Percentiles rank a stretch among this genome's conserved stretches.
Evolutionary conservation across 2,329 filamentous ascomycete species (phyloP).

Genomic region (Neonectria faginata): DNA sequence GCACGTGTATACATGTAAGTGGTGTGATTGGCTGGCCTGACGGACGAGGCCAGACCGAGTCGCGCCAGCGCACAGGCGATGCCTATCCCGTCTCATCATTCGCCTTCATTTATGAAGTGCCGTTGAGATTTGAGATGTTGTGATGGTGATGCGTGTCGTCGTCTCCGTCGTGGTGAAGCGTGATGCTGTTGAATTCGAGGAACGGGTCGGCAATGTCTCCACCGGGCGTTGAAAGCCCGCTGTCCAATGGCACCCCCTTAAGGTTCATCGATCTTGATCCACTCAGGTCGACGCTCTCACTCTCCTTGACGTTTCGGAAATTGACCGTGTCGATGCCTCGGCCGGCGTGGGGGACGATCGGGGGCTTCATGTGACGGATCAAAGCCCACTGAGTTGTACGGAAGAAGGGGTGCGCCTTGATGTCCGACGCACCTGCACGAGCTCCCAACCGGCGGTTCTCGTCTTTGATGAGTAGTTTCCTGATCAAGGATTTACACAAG

Average conservation of each 20-base stretch:
- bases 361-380: conserved; percentile 96
- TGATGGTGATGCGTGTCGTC: conserved; percentile 59
- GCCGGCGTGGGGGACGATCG: conserved; percentile 92
- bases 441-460: conserved; percentile 94
- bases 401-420: conserved; percentile 97
- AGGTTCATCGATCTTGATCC: conserved; percentile 65
- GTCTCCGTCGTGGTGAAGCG: conserved; percentile 94
- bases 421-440: conserved; percentile 93
- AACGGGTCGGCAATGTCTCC: conserved; percentile 90
- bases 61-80: conserved; percentile 21
- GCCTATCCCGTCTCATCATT: conserved; percentile 11
- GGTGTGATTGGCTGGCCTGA: conserved; percentile 25
- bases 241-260: conserved; percentile 88
- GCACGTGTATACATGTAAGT: conserved; percentile 40
- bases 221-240: conserved; percentile 85
- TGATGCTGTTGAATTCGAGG: conserved; percentile 98
- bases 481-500: conserved; percentile 94
- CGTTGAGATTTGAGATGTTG: neutral
- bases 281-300: conserved; percentile 89
- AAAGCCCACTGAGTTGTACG: conserved; percentile 95
- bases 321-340: conserved; percentile 94
- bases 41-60: conserved; percentile 20
- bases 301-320: conserved; percentile 98
- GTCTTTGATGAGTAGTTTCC: conserved; percentile 97
- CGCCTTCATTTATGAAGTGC: conserved; percentile 7